Percentiles rank a stretch among this genome's conserved stretches.
Conservation (phyloP, 495 filamentous ascomycete genomes). For the Darksidea phi region DNA sequence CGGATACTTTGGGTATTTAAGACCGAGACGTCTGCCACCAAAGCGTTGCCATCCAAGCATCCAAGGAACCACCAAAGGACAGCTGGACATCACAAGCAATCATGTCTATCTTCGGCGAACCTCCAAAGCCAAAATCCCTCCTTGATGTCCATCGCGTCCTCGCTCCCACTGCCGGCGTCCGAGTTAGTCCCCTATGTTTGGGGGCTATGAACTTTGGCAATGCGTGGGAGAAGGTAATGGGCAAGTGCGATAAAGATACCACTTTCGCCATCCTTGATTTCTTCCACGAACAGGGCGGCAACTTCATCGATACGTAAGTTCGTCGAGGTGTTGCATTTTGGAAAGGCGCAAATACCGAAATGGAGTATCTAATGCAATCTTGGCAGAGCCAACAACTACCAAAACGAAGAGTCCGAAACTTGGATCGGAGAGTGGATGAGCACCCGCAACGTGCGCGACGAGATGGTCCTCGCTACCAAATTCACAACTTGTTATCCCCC, state of each 20-base stretch:
- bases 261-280: conserved; percentile 61
- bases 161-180: conserved; percentile 57
- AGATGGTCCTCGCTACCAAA: conserved; percentile 72
- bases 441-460: conserved; percentile 52
- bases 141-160: conserved; percentile 47
- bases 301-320: conserved; percentile 73
- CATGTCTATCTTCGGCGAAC: conserved; percentile 6
- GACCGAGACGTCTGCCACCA: no score
- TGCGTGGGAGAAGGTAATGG: conserved; percentile 46
- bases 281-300: conserved; percentile 65
- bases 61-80: no score
- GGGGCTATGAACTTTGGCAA: conserved; percentile 65
- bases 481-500: conserved; percentile 47
- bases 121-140: conserved; percentile 13
- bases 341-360: neutral
- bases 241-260: conserved; percentile 57
- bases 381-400: conserved; percentile 51
- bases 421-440: conserved; percentile 80
- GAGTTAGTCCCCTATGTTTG: conserved; percentile 59
- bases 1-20: no score
- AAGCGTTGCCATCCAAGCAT: no score
- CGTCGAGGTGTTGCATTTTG: no score
- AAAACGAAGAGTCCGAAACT: conserved; percentile 64
- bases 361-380: neutral
- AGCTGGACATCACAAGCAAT: no score